A percentile compares a stretch with the other conserved stretches of the same genome.
Conservation (phyloP, 2,329 filamentous ascomycete species). For the Colletotrichum sp. region DNA sequence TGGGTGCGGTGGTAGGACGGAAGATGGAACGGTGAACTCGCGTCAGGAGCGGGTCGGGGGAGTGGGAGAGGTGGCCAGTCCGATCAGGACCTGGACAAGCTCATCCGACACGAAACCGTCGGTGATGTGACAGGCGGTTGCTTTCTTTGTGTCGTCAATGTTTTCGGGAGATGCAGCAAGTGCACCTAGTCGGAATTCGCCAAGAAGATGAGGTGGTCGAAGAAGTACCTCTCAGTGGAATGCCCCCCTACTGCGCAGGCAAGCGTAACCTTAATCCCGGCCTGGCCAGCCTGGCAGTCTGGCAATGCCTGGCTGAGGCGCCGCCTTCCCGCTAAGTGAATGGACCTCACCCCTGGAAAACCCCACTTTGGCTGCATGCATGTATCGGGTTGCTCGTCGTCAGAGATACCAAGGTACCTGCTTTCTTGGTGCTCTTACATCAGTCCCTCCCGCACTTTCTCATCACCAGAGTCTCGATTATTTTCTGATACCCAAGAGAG, state of each 20-base stretch:
- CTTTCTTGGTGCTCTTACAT: neutral
- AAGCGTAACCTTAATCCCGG: conserved; percentile 21
- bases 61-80: conserved; percentile 13
- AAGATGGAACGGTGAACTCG: neutral
- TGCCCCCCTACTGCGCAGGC: neutral
- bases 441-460: neutral
- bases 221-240: conserved; percentile 16
- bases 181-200: conserved; percentile 13
- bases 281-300: conserved; percentile 7
- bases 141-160: conserved; percentile 1
- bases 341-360: neutral
- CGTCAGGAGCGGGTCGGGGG: neutral
- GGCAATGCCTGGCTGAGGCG: conserved; percentile 1
- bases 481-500: neutral
- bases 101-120: conserved; percentile 7
- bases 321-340: conserved; percentile 9
- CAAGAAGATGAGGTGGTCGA: conserved; percentile 22
- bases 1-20: conserved; percentile 1
- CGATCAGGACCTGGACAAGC: conserved; percentile 13
- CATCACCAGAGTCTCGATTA: neutral
- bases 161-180: neutral
- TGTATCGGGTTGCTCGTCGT: neutral
- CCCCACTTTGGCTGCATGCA: neutral
- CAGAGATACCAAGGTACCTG: neutral
- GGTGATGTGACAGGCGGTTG: neutral